Evolutionary conservation across 148 eudicot species (phyloP).

Genomic region (Chenopodium album): DNA sequence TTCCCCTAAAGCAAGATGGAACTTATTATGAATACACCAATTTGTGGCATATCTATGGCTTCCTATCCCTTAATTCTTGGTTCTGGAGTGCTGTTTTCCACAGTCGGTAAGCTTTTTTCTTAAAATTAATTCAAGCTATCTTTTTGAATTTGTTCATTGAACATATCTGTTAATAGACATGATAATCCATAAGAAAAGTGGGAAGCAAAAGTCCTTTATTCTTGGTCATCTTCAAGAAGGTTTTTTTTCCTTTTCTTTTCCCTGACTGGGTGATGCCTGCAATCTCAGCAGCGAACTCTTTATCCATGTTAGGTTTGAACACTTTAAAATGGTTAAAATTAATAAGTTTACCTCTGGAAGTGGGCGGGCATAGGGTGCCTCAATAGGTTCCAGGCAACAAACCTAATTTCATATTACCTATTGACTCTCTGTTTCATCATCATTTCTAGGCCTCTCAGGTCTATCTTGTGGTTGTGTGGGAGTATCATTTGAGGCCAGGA

Average conservation of each 20-base stretch:
- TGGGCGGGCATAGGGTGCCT: no score
- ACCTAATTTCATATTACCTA: neutral
- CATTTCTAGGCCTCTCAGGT: neutral
- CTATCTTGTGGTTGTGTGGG: neutral
- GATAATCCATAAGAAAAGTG: neutral
- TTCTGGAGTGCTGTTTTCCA: constrained; percentile 93
- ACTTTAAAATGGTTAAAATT: neutral
- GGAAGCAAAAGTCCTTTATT: neutral
- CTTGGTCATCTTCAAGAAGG: neutral
- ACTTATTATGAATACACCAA: constrained; percentile 62
- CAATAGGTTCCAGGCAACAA: neutral
- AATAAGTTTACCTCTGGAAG: neutral
- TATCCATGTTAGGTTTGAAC: neutral
- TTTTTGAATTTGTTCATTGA: neutral
- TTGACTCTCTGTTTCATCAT: neutral
- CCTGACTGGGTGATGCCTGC: neutral
- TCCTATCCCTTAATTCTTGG: constrained; percentile 74
- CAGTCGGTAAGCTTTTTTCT: constrained; percentile 54
- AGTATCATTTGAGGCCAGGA: neutral
- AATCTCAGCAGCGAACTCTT: neutral
- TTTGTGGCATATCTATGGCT: constrained; percentile 69
- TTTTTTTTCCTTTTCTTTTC: neutral
- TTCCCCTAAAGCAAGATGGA: constrained; percentile 55
- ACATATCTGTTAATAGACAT: neutral
- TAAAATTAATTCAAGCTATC: neutral